Conservation (phyloP, 352 stramenopile species). For the Phytophthora crassamura region DNA sequence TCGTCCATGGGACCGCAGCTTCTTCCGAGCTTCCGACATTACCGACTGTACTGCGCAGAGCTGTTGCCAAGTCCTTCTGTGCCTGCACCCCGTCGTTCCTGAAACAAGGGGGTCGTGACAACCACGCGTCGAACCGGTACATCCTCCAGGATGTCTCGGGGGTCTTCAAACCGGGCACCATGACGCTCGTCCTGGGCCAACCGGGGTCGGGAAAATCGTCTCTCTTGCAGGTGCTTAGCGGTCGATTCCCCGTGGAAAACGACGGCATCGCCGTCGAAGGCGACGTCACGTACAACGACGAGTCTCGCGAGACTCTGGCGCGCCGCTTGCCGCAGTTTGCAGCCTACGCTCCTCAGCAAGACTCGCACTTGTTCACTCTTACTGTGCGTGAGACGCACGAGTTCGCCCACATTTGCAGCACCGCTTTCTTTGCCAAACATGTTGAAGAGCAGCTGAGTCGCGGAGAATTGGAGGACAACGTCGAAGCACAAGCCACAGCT, state of each 20-base stretch:
- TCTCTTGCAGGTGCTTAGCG: conserved; percentile 48
- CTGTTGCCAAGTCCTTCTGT: conserved; percentile 13
- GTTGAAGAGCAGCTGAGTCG: conserved; percentile 51
- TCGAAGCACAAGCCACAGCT: conserved; percentile 32
- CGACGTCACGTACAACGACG: conserved; percentile 46
- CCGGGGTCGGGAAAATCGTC: conserved; percentile 59
- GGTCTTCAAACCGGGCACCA: conserved; percentile 52
- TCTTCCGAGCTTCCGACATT: conserved; percentile 46
- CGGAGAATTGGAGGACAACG: conserved; percentile 24
- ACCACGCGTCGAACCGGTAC: conserved; percentile 23
- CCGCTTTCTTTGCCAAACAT: conserved; percentile 36
- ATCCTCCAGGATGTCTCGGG: conserved; percentile 48
- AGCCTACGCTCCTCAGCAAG: conserved; percentile 56
- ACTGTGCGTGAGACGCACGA: conserved; percentile 84
- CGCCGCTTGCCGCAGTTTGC: conserved; percentile 45
- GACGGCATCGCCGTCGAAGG: conserved; percentile 32
- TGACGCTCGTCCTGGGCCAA: conserved; percentile 52
- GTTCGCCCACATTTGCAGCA: conserved; percentile 91
- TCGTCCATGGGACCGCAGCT: conserved; percentile 2
- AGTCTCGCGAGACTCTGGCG: conserved; percentile 25
- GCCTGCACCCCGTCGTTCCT: conserved; percentile 10
- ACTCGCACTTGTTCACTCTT: conserved; percentile 57
- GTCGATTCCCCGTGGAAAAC: conserved; percentile 41
- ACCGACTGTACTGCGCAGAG: conserved; percentile 22
- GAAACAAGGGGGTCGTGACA: background rate